A percentile compares a stretch with the other conserved stretches of the same genome.
Conservation (phyloP, 805 yeast species). For the Cyberlindnera subsufficiens region DNA sequence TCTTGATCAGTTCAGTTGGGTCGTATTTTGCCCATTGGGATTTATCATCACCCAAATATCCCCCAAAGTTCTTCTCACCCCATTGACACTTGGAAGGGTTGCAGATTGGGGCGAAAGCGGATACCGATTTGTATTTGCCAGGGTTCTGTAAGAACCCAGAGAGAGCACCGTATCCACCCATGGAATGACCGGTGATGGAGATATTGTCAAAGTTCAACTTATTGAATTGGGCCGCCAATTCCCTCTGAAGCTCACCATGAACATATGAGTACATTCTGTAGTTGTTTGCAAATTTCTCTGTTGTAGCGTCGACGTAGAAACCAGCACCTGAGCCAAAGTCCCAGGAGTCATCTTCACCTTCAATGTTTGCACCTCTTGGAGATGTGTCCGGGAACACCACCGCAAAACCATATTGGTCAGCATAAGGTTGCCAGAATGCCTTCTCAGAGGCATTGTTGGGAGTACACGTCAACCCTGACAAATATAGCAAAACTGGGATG, state of each 20-base stretch:
- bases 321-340: slow-evolving; percentile 97
- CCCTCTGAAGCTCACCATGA: slow-evolving; percentile 55
- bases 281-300: slow-evolving; percentile 61
- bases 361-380: slow-evolving; percentile 76
- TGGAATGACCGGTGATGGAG: slow-evolving; percentile 92
- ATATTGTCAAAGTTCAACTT: slow-evolving; percentile 57
- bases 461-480: slow-evolving; percentile 89
- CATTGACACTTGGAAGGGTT: slow-evolving; percentile 77
- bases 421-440: slow-evolving; percentile 80
- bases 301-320: slow-evolving; percentile 82
- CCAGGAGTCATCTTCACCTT: slow-evolving; percentile 79
- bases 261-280: slow-evolving; percentile 87
- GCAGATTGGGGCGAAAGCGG: slow-evolving; percentile 87
- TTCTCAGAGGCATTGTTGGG: slow-evolving; percentile 93
- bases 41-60: slow-evolving; percentile 60
- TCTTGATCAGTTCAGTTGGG: slow-evolving; percentile 69
- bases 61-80: slow-evolving; percentile 82
- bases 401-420: slow-evolving; percentile 78
- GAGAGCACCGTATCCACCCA: slow-evolving; percentile 97
- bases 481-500: slow-evolving; percentile 71
- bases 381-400: slow-evolving; percentile 95
- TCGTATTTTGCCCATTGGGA: slow-evolving; percentile 67
- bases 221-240: slow-evolving; percentile 32
- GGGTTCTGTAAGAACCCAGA: slow-evolving; percentile 64
- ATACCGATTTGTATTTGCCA: slow-evolving; percentile 66